A percentile compares a stretch with the other conserved stretches of the same genome.
phyloP scores from a whole-genome alignment of 331 rosid species.

The Malus hybrid region DNA sequence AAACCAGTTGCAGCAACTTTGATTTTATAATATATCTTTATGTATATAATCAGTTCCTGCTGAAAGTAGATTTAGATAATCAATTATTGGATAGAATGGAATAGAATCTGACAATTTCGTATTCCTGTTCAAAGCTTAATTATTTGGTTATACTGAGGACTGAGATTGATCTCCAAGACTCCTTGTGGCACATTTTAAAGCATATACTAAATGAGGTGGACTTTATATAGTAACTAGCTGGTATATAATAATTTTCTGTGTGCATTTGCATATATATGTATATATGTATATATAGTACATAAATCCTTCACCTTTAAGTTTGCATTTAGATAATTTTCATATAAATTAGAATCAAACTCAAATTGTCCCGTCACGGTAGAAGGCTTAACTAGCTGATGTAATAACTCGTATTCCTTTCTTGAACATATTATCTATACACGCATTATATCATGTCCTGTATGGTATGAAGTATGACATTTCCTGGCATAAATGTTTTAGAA shows the following conservation, averaged over 20 bases:
- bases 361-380: neutral
- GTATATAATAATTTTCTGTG: neutral
- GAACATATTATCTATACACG: neutral
- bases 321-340: neutral
- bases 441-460: neutral
- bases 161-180: neutral
- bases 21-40: conserved; percentile 6
- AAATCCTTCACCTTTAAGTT: neutral
- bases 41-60: neutral
- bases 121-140: conserved; percentile 12
- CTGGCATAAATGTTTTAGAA: neutral
- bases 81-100: conserved; percentile 28
- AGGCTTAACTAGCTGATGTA: neutral
- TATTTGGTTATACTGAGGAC: neutral
- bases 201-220: neutral
- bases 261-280: neutral
- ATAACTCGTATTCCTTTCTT: neutral
- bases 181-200: neutral
- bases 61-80: conserved; percentile 13
- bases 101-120: conserved; percentile 29
- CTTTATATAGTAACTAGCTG: neutral
- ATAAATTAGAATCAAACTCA: neutral
- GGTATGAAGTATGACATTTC: neutral
- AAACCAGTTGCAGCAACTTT: conserved; percentile 40
- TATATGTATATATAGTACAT: neutral